Evolutionary conservation across 805 yeast species (phyloP).

Genomic region (Starmerella lactis-condensi): DNA sequence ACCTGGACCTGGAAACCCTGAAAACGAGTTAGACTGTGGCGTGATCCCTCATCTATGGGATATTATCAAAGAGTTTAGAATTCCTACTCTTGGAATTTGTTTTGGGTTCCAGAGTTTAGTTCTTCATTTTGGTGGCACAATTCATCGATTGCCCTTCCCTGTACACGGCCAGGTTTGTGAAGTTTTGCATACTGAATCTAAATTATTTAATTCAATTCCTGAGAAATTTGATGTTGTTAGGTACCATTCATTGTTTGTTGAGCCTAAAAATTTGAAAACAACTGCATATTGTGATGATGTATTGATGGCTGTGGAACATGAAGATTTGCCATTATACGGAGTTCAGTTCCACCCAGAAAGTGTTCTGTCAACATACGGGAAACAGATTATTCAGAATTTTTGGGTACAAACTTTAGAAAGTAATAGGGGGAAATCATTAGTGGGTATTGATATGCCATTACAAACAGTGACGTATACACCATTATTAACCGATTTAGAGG

Average conservation of each 20-base stretch:
- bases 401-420: no score
- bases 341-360: conserved; percentile 98
- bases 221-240: conserved; percentile 48
- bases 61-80: conserved; percentile 18
- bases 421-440: no score
- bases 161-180: conserved; percentile 73
- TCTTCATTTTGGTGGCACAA: conserved; percentile 36
- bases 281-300: conserved; percentile 26
- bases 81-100: conserved; percentile 81
- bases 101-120: conserved; percentile 81
- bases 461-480: no score
- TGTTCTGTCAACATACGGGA: conserved; percentile 60
- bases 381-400: conserved; percentile 41
- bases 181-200: conserved; percentile 23
- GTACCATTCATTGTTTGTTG: conserved; percentile 52
- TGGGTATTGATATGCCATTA: no score
- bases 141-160: conserved; percentile 36
- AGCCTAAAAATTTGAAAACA: neutral
- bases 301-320: conserved; percentile 67
- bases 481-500: no score
- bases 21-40: conserved; percentile 45
- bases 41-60: conserved; percentile 42
- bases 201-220: conserved; percentile 29
- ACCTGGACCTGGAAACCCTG: conserved; percentile 95
- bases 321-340: conserved; percentile 53